Base-by-base conservation (phyloP, 306 rosid genomes). In the Rosa lucieae region DNA sequence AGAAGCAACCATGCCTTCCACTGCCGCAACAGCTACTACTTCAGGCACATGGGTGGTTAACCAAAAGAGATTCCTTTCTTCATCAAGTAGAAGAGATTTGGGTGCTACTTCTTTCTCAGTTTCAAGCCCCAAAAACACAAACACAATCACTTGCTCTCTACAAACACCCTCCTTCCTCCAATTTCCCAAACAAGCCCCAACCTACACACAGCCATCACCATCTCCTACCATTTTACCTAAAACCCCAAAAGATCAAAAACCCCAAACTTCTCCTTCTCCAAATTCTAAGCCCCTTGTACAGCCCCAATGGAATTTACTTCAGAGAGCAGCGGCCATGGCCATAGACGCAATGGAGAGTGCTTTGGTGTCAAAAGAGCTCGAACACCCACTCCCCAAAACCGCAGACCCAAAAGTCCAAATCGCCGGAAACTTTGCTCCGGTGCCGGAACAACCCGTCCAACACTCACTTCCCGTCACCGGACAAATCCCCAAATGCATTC, bases 341-440 rank as follows among this genome's bases (percentile, higher is more conserved):
- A 67, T 95, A 18, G 94, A 93, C 72, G 82, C 87, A 0, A 87
- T 88, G 1, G 99, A 95, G 68, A 46, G 75, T 3, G 89, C 93
- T 18, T 52, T 95, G 23, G 84, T 86, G 32, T 77, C 87, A 1
- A 84, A 72, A 6, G 99, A 93, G 70, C 75, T 81, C 3, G 80
- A 89, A 53, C 86, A 81, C 77, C 91, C 94, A 0, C 90, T 95
- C 2, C 99, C 99, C 0, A 95, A 88, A 77, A 95, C 99, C 12
- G 90, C 97, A 0, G 99, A 95, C 90, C 99, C 99, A 0, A 65
- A 82, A 3, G 94, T 93, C 74, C 99, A 95, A 80, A 95, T 95
- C 20, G 91, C 97, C 23, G 99, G 99, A 0, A 95, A 95, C 78
- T 93, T 95, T 70, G 97, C 98, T 18, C 98, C 99, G 0, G 99